Evolutionary conservation across 345 rosid species (phyloP).

Genomic region (Fremontodendron californicum): DNA sequence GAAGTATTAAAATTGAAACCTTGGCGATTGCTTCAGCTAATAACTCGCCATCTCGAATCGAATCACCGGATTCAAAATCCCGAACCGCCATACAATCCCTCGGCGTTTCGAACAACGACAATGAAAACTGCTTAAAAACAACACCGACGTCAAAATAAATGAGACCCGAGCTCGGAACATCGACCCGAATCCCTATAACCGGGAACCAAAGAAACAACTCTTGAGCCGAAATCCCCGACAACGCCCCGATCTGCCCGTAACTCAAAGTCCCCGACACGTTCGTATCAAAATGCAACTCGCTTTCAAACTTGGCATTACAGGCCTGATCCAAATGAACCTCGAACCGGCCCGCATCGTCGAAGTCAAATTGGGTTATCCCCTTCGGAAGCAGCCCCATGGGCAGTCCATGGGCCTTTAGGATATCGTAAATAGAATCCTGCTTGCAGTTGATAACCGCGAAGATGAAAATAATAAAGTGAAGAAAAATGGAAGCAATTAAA

Average conservation of each 20-base stretch:
- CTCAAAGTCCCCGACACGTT: conserved; percentile 71
- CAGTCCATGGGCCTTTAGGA: conserved; percentile 54
- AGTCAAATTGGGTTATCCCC: conserved; percentile 51
- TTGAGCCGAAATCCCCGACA: conserved; percentile 79
- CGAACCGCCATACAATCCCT: conserved; percentile 60
- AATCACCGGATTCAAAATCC: conserved; percentile 16
- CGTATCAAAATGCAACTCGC: conserved; percentile 68
- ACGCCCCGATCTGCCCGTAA: conserved; percentile 53
- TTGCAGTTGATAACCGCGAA: conserved; percentile 19
- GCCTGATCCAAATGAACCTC: conserved; percentile 69
- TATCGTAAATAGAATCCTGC: conserved; percentile 52
- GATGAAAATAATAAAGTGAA: conserved; percentile 25
- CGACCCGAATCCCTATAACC: conserved; percentile 78
- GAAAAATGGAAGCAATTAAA: conserved; percentile 15
- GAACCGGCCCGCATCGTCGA: conserved; percentile 60
- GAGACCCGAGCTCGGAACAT: conserved; percentile 84
- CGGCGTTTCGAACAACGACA: conserved; percentile 87
- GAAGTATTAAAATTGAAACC: conserved; percentile 30
- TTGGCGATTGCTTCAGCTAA: conserved; percentile 27
- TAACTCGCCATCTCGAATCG: conserved; percentile 8
- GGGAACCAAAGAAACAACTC: conserved; percentile 93
- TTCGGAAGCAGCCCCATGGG: conserved; percentile 85
- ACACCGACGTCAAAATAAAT: conserved; percentile 93
- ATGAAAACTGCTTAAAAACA: conserved; percentile 70
- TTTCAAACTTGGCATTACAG: conserved; percentile 87